Evolutionary conservation across 1,284 basidiomycete genomes (phyloP), one percentile per base, ranked within the genome.

Genomic region (Moesziomyces parantarcticus): DNA sequence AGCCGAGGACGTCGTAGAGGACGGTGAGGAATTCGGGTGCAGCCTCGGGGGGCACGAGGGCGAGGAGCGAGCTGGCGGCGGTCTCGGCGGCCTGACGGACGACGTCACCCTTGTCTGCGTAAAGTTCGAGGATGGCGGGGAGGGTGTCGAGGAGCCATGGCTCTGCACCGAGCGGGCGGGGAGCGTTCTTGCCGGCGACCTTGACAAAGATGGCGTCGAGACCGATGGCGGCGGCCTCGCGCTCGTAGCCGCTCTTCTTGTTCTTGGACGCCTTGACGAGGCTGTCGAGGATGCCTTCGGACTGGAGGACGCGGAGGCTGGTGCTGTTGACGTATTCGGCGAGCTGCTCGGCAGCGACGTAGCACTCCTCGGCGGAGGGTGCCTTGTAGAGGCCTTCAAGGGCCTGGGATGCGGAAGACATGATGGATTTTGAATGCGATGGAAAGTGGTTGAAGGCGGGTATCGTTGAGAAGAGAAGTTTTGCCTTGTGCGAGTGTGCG

Each of bases 101-200:
- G 42, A 95, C 92, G 69, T 96, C 92, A 64, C 93, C 93, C 85
- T 97, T 97, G 85, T 99, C 96, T 87, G 93, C 92, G 84, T 92
- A 91, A 47, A 95, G 87, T 71, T 94, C 92, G 82, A 94, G 91
- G 46, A 98, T 85, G 52, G 89, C 84, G 13, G 92, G 88, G 49
- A 99, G 89, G 22, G 91, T 90, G 5, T 90, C 87, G 20, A 97
- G 87, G 34, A 97, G 88, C 70, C 93, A 87, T n/a, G 94, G 93
- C 60, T 90, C 93, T 50, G 88, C 86, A 36, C 94, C 89, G 41
- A 75, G 84, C 34, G 80, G 83, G 56, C 78, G 92, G 90, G 83
- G 93, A 90, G 84, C 77, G 44, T 84, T 83, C 71, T 81, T 82
- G 34, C 79, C 80, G 50, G 75, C 81, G 25, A 79, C 80, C 63